Percentiles rank a stretch among this genome's conserved stretches.
These are phyloP conservation scores for Ajuga chamaepitys DNA, from an alignment of 257 asterid species.

Conservation along the genomic window DNA sequence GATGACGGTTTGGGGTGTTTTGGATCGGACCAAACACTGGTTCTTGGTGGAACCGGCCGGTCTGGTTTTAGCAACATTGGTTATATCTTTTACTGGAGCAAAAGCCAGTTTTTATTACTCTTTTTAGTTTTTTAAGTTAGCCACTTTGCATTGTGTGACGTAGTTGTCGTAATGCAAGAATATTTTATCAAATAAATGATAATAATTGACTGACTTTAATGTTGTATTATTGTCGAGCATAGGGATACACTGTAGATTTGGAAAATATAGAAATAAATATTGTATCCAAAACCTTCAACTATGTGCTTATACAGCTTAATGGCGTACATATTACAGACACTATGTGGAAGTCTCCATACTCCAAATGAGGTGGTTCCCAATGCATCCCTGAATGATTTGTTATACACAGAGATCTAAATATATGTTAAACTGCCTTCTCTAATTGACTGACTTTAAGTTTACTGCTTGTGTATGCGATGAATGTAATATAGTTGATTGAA, in stretches of 20 bases:
- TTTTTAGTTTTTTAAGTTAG: neutral
- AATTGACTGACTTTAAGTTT: constrained; percentile 1
- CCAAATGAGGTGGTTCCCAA: neutral
- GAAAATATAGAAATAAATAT: neutral
- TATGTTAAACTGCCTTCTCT: neutral
- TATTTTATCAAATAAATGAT: constrained; percentile 8
- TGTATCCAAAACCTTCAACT: neutral
- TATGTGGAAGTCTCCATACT: neutral
- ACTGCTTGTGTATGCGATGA: constrained; percentile 1
- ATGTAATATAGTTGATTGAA: neutral
- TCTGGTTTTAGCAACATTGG: too few species aligned
- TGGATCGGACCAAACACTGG: too few species aligned
- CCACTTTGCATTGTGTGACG: neutral
- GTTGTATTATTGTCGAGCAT: neutral
- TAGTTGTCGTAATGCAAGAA: neutral
- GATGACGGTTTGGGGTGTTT: too few species aligned
- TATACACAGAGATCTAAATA: neutral
- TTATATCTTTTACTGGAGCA: neutral
- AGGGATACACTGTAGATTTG: neutral
- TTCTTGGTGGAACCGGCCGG: too few species aligned
- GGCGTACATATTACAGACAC: neutral
- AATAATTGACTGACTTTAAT: neutral
- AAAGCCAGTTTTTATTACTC: neutral
- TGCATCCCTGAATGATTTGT: neutral
- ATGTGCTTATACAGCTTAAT: constrained; percentile 1